These are phyloP conservation scores for Fusarium papillatum DNA, from an alignment of 2,329 filamentous ascomycete species.

Conservation along the genomic window DNA sequence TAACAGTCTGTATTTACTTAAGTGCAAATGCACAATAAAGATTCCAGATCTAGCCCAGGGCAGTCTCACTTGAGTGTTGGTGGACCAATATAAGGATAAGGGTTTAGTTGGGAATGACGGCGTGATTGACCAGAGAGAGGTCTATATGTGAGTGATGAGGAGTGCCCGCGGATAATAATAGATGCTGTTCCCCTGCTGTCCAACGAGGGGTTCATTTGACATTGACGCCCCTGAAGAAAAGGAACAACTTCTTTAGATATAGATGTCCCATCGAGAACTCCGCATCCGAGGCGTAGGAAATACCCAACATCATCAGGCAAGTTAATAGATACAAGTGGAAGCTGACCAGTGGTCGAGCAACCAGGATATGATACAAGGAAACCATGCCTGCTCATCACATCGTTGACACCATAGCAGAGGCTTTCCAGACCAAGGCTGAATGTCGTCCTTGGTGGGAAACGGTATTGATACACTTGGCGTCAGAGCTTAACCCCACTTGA, in stretches of 20 bases:
- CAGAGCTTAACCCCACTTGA: constrained; percentile 64
- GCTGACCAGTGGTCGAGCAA: not conserved
- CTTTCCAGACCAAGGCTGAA: not conserved
- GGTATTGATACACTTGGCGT: not conserved
- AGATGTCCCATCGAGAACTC: not conserved
- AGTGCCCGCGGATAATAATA: not conserved
- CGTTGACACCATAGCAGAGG: not conserved
- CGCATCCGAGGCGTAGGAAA: not conserved
- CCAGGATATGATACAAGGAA: constrained; percentile 30
- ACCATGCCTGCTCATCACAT: not conserved
- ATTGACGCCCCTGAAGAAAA: not conserved
- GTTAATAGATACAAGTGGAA: constrained; percentile 20
- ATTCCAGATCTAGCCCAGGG: not conserved
- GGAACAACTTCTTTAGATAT: not conserved
- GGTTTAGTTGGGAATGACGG: not conserved
- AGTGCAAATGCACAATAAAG: too few species aligned
- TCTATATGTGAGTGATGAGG: not conserved
- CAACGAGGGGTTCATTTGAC: not conserved
- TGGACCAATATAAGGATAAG: not conserved
- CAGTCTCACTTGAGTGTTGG: not conserved
- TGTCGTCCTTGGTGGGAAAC: not conserved
- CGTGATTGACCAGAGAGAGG: not conserved
- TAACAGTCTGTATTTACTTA: not conserved
- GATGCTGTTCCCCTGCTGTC: too few species aligned
- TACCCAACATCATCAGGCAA: not conserved